A percentile compares a stretch with the other conserved stretches of the same genome.
Evolutionary conservation across 345 rosid genomes (phyloP).

Genomic region (Schrenkiella parvula): DNA sequence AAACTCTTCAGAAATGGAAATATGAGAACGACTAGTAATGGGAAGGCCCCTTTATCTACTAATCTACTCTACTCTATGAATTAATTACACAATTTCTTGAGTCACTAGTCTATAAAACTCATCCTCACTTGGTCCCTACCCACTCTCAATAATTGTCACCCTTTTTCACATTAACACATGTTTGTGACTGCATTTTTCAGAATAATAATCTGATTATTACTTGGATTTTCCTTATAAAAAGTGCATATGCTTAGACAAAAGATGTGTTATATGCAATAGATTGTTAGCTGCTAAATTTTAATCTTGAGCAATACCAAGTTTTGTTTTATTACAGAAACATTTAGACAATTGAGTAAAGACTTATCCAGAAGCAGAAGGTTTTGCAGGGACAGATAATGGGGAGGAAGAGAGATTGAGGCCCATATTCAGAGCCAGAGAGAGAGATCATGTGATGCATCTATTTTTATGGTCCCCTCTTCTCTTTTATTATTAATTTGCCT

Average conservation of each 20-base stretch:
- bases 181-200: neutral
- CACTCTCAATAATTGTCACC: slow-evolving; percentile 14
- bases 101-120: neutral
- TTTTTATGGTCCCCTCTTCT: slow-evolving; percentile 31
- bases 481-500: slow-evolving; percentile 4
- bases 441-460: slow-evolving; percentile 25
- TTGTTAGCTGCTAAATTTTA: neutral
- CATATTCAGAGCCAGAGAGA: slow-evolving; percentile 24
- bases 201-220: neutral
- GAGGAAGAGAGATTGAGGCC: slow-evolving; percentile 26
- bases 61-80: slow-evolving; percentile 17
- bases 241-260: no score
- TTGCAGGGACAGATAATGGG: slow-evolving; percentile 21
- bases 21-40: neutral
- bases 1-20: neutral
- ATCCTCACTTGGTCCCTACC: slow-evolving; percentile 18
- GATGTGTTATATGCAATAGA: neutral
- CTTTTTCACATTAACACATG: neutral
- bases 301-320: no score
- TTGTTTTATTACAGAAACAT: neutral
- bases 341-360: slow-evolving; percentile 8
- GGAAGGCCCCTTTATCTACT: slow-evolving; percentile 12
- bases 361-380: slow-evolving; percentile 13
- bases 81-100: neutral
- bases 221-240: no score